phyloP scores from a whole-genome alignment of 78 protist species.

The Dictyostelium firmibasis region DNA sequence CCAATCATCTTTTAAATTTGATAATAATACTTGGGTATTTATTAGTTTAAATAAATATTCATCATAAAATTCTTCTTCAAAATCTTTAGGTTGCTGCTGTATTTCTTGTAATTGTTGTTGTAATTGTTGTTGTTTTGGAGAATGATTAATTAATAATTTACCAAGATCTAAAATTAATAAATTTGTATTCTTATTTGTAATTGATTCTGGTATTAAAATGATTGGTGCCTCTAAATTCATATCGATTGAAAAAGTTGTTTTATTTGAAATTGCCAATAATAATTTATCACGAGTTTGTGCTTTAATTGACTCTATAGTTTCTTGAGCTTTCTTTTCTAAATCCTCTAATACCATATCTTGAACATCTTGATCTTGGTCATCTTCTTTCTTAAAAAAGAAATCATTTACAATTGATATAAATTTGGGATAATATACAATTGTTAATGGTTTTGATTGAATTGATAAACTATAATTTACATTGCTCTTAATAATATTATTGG shows the following conservation, averaged over 20 bases:
- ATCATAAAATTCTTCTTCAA: slow-evolving; percentile 65
- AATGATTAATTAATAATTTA: slow-evolving; percentile 36
- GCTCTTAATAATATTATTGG: background rate
- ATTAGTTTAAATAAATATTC: slow-evolving; percentile 49
- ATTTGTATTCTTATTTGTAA: slow-evolving; percentile 11
- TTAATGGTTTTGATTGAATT: slow-evolving; percentile 57
- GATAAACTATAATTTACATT: slow-evolving; percentile 3
- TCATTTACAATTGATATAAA: slow-evolving; percentile 40
- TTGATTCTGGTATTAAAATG: slow-evolving; percentile 40
- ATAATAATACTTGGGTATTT: slow-evolving; percentile 39
- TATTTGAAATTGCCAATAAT: slow-evolving; percentile 47
- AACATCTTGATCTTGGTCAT: background rate
- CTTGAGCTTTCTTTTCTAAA: slow-evolving; percentile 45
- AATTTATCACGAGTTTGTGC: slow-evolving; percentile 19
- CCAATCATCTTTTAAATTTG: slow-evolving; percentile 32
- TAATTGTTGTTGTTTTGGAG: background rate
- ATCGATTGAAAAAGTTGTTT: background rate
- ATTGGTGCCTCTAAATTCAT: slow-evolving; percentile 63
- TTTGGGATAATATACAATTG: slow-evolving; percentile 60
- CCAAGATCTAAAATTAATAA: slow-evolving; percentile 56
- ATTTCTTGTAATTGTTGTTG: background rate
- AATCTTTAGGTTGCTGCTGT: background rate
- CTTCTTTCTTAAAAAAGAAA: slow-evolving; percentile 26
- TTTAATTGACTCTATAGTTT: slow-evolving; percentile 38
- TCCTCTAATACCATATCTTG: slow-evolving; percentile 33